Conservation (phyloP, 2,329 filamentous ascomycete species). For the Rosellinia necatrix region DNA sequence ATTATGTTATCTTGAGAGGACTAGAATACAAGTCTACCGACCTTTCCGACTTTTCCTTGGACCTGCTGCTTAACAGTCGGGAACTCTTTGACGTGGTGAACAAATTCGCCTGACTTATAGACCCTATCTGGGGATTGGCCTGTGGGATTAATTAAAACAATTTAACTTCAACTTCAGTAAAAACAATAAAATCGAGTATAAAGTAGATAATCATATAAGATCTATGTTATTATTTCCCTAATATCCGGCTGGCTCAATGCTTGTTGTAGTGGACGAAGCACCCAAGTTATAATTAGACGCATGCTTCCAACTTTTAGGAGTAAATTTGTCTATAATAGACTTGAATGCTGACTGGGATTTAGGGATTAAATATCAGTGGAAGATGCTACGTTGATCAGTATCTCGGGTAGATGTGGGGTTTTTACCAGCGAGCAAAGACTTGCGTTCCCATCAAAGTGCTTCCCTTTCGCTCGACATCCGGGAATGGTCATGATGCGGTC, state of each 20-base stretch:
- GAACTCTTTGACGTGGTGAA: too few relatives aligned
- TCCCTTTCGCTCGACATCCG: constrained; percentile 10
- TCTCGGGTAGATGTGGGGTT: not conserved
- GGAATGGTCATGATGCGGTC: constrained; percentile 4
- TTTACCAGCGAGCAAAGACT: constrained; percentile 9
- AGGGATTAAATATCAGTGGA: not conserved
- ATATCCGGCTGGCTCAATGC: constrained; percentile 5
- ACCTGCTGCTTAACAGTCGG: too few relatives aligned
- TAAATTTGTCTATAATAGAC: constrained; percentile 10
- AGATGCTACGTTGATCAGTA: constrained; percentile 1
- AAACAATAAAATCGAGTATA: too few relatives aligned
- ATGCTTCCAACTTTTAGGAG: constrained; percentile 5
- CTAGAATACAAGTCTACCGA: too few relatives aligned
- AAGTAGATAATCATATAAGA: too few relatives aligned
- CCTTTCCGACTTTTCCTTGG: too few relatives aligned
- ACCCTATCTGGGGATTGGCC: too few relatives aligned
- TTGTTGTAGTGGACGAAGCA: not conserved
- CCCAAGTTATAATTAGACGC: constrained; percentile 12
- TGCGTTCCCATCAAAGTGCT: constrained; percentile 1
- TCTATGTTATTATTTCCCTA: not conserved
- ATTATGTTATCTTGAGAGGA: too few relatives aligned
- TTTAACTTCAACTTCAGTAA: too few relatives aligned
- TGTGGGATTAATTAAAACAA: too few relatives aligned
- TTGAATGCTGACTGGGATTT: constrained; percentile 5
- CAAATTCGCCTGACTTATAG: too few relatives aligned